Base-by-base conservation (phyloP, 225 moss, liverwort and hornwort species). In the Rhytidiadelphus loreus region DNA sequence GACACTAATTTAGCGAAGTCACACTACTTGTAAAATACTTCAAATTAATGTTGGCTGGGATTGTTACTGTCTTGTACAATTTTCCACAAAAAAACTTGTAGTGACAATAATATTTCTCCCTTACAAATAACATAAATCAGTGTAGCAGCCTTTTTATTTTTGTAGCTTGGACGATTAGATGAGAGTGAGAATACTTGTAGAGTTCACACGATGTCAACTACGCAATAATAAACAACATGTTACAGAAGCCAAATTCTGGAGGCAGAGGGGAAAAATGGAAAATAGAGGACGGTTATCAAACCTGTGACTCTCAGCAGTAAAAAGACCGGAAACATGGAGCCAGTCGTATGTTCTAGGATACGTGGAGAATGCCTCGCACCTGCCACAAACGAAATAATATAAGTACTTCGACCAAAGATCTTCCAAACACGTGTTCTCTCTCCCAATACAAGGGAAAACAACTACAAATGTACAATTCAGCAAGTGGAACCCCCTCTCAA, bases 321-420 rank as follows among this genome's bases (percentile, higher is more conserved):
- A 95, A 66, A 95, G 93, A 39, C 94, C 94, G 79, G 95, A 85
- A 77, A 95, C 93, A 81, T 96, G 96, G 43, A 96, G 83, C 90
- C 93, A 90, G 82, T 96, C 95, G 46, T 96, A 96, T 26, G 96
- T 96, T 85, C 96, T 93, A 58, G 96, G 96, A 80, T 96, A 96
- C 30, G 96, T 96, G 73, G 96, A 96, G 88, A 96, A 96, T 44
- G 96, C 94, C 88, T 96, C 96, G 87, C 96, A 96, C 96, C 96
- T 96, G 94, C 82, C 89, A 88, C 85, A 78, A 80, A 64, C 46
- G 58, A 60, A 37, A 58, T 16, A 76, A 70, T 10, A 26, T 85
- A 18, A 85, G 50, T 68, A 8, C 11, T 50, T 73, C 71, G 29
- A 64, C 52, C 37, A 46, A 77, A 74, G 32, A 68, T 24, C 52